These are phyloP conservation scores for Euclidium syriacum DNA, from an alignment of 345 rosid species.

Conservation along the genomic window DNA sequence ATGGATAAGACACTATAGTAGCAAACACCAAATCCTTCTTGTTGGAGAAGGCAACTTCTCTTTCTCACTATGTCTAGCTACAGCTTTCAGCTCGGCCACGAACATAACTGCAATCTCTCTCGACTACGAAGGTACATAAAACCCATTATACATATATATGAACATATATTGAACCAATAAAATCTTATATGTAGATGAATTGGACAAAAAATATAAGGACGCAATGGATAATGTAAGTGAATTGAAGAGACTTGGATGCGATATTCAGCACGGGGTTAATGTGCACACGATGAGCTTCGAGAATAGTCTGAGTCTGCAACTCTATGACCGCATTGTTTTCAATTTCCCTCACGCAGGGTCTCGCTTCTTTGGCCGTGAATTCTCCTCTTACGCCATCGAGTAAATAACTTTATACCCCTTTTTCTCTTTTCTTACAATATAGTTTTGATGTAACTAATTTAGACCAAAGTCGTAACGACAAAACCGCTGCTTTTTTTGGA, in stretches of 20 bases:
- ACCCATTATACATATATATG: neutral
- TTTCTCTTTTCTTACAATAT: neutral
- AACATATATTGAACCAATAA: neutral
- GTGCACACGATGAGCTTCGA: constrained; percentile 33
- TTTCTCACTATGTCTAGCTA: constrained; percentile 46
- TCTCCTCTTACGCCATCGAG: constrained; percentile 1
- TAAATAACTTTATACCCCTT: neutral
- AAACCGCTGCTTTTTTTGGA: neutral
- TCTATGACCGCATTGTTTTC: constrained; percentile 38
- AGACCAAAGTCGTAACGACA: neutral
- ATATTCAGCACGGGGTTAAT: constrained; percentile 31
- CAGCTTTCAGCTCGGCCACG: constrained; percentile 48
- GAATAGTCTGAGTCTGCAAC: neutral
- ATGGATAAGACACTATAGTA: constrained; percentile 42
- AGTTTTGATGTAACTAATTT: neutral
- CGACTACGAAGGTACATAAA: constrained; percentile 36
- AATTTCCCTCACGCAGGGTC: constrained; percentile 46
- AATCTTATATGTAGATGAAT: constrained; percentile 13
- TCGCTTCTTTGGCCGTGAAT: constrained; percentile 29
- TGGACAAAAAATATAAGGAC: neutral
- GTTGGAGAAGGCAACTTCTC: constrained; percentile 71
- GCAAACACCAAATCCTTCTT: constrained; percentile 41
- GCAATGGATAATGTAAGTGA: constrained; percentile 20
- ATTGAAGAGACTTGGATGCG: constrained; percentile 24
- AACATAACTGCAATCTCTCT: constrained; percentile 57